Evolutionary conservation across 148 eudicot genomes (phyloP), one percentile per base, ranked within the genome.

Genomic region (Simmondsia chinensis): DNA sequence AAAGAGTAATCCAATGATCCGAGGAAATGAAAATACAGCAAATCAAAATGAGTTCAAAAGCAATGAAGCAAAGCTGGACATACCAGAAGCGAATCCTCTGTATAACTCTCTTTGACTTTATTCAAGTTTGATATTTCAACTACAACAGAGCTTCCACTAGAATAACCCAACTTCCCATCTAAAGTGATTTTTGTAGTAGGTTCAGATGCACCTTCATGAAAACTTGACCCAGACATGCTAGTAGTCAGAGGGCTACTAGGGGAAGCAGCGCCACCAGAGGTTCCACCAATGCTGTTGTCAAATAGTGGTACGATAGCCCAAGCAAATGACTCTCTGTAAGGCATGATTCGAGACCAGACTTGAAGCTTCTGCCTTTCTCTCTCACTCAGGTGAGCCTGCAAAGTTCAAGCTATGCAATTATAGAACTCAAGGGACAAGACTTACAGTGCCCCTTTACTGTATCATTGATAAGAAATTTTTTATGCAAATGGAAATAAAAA

Each of bases 291-390:
- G 63, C 57, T 80, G 56, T 73, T 82, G 52, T 91, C 99, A 45
- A 91, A 91, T 45, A 91, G 62, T 61, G 99, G 99, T 50, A 91
- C 86, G 38, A 86, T 76, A 30, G 96, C 96, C 99, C 95, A 91
- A n/a, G 96, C 78, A 59, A 91, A 91, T 18, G 99, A 69, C 69
- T 86, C 99, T 41, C 94, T 79, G 69, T 82, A 82, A 43, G 99
- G 94, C 99, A 91, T 82, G 54, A 91, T 77, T 32, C 83, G 79
- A 34, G 96, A 91, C 99, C 99, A 91, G 30, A 82, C 86, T 70
- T 86, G 99, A 48, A 91, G 74, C 49, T 86, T 91, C 62, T 91
- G 99, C 71, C 73, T 91, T 60, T 91, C 99, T 61, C 99, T 79
- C 80, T 91, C 99, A 25, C 83, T 86, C 46, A 91, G 59, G 55